Evolutionary conservation across 345 rosid genomes (phyloP), one percentile per base, ranked within the genome.

Genomic region (Sonneratia alba): DNA sequence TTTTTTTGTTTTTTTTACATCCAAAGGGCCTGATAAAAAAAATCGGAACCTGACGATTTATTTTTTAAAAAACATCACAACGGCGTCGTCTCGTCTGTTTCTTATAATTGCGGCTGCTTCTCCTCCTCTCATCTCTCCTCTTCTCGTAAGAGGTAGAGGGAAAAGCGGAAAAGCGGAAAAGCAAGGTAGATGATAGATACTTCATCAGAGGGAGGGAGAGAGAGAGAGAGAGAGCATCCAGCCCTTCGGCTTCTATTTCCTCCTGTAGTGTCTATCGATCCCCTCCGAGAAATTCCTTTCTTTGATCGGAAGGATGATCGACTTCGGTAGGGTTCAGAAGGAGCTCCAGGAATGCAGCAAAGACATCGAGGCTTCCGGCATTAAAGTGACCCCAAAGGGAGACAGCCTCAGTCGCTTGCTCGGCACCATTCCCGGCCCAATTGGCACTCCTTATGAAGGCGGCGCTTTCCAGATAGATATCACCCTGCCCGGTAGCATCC

Each of bases 371-470:
- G 69, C 87, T 38, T 88, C 92, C 13, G 97, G 97, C 67, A 92
- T 95, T 78, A 86, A 76, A 74, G 92, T 95, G 67, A 38, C 83
- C 61, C 91, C 91, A 0, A 87, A 90, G 75, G 83, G 95, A 70
- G 99, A 92, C 71, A 85, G 80, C 63, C 87, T 95, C 16, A 79
- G 89, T 75, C 88, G 87, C 34, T 80, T 94, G 73, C 79, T 85
- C 38, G 97, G 99, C 73, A 82, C 88, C 76, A 92, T 92, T 6
- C 91, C 97, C 2, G 99, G 99, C 0, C 99, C 99, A 0, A 27
- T 82, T 48, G 92, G 88, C 24, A 90, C 97, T 76, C 99, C 99
- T 65, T 95, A 92, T 62, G 97, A 95, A 80, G 99, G 97, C 36
- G 97, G 97, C 53, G 83, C 85, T 66, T 95, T 90, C 80, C 90